These are phyloP conservation scores for Erigeron canadensis DNA, from an alignment of 129 eudicot genomes.

Conservation along the genomic window DNA sequence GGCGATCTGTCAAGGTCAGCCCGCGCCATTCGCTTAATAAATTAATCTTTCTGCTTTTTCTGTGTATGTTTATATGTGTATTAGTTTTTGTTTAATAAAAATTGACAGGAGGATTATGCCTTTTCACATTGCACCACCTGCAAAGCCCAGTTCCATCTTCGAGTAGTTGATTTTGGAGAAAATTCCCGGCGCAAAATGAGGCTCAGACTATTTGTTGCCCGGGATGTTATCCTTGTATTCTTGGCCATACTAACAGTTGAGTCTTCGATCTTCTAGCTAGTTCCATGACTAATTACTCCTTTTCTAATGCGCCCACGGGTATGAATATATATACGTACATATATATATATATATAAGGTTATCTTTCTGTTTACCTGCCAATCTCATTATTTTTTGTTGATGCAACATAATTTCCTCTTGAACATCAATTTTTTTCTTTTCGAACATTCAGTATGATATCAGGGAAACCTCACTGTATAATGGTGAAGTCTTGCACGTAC, in stretches of 20 bases:
- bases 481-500: too few species aligned
- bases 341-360: too few species aligned
- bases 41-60: not conserved
- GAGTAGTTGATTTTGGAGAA: conserved; percentile 57
- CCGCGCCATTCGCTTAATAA: too few species aligned
- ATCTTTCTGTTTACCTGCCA: not conserved
- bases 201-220: conserved; percentile 87
- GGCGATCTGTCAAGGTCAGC: conserved; percentile 90
- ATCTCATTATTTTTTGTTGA: too few species aligned
- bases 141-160: conserved; percentile 91
- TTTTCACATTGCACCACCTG: conserved; percentile 97
- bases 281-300: conserved; percentile 16
- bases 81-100: not conserved
- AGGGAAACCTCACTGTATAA: too few species aligned
- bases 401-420: too few species aligned
- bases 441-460: too few species aligned
- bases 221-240: conserved; percentile 82
- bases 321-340: not conserved
- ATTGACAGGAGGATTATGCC: conserved; percentile 75
- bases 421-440: too few species aligned
- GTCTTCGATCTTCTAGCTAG: too few species aligned
- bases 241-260: conserved; percentile 80
- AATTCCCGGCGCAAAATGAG: conserved; percentile 80
- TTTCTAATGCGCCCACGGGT: too few species aligned
- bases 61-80: not conserved